Conservation (phyloP, 768 basidiomycete genomes). For the Asterophora lycoperdoides region DNA sequence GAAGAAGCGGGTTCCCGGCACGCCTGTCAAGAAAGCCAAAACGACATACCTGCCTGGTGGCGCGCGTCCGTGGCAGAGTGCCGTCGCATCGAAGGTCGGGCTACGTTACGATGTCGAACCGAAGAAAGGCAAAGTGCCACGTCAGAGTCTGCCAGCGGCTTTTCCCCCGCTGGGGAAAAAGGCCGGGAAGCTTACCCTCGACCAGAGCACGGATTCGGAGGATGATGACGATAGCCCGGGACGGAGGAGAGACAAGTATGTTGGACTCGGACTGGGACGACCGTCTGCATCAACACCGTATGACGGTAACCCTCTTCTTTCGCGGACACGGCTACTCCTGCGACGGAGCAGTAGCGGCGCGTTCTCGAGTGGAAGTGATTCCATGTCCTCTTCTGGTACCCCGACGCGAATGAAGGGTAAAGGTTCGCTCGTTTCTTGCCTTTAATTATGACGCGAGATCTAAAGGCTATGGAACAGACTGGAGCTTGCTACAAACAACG, state of each 20-base stretch:
- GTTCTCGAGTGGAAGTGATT: constrained; percentile 74
- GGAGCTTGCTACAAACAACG: constrained; percentile 43
- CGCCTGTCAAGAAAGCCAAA: constrained; percentile 75
- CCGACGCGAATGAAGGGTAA: constrained; percentile 57
- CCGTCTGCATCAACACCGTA: constrained; percentile 33
- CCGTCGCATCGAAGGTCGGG: constrained; percentile 65
- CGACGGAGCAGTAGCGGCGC: constrained; percentile 79
- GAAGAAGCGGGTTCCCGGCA: constrained; percentile 67
- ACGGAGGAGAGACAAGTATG: constrained; percentile 49
- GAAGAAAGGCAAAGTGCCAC: constrained; percentile 46
- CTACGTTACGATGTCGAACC: constrained; percentile 42
- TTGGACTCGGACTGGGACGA: constrained; percentile 62
- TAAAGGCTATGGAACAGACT: constrained; percentile 35
- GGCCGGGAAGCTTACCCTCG: constrained; percentile 26
- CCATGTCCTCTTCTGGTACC: constrained; percentile 50
- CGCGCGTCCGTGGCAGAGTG: constrained; percentile 78
- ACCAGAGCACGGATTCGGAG: constrained; percentile 55
- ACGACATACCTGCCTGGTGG: constrained; percentile 50
- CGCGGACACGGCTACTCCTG: constrained; percentile 59
- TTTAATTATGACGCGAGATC: background rate
- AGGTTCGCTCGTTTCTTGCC: constrained; percentile 30
- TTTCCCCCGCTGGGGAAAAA: constrained; percentile 45
- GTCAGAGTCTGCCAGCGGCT: constrained; percentile 74
- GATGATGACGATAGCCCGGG: constrained; percentile 69
- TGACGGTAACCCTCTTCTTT: constrained; percentile 30